These are phyloP conservation scores for Cordyceps militaris DNA, from an alignment of 2,329 filamentous ascomycete species.

Conservation along the genomic window DNA sequence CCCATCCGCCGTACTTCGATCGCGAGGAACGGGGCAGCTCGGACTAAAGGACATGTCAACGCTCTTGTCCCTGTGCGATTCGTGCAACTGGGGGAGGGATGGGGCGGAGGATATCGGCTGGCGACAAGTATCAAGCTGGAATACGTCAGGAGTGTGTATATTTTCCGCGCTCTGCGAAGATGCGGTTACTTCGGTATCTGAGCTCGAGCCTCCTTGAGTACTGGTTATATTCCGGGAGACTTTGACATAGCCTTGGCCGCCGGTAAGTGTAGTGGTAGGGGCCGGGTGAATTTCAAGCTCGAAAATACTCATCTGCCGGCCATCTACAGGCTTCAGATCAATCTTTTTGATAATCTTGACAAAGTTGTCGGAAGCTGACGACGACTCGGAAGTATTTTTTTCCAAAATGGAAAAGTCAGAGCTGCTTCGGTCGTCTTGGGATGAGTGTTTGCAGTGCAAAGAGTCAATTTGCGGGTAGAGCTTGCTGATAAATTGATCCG, in stretches of 20 bases:
- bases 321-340: not conserved
- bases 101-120: not conserved
- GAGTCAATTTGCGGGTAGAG: not conserved
- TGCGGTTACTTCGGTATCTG: not conserved
- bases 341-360: not conserved
- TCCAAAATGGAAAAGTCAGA: not conserved
- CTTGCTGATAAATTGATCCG: not conserved
- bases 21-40: not conserved
- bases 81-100: not conserved
- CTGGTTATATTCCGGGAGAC: not conserved
- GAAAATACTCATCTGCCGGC: constrained; percentile 9
- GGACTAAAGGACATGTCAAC: not conserved
- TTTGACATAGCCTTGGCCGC: not conserved
- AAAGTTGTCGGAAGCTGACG: not conserved
- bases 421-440: not conserved
- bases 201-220: not conserved
- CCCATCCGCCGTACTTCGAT: not conserved
- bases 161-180: not conserved
- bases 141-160: not conserved
- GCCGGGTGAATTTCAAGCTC: not conserved
- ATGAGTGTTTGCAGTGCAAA: not conserved
- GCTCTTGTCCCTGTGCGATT: not conserved
- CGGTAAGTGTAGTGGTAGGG: not conserved
- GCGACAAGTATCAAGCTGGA: not conserved
- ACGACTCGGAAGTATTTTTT: not conserved